A percentile compares a stretch with the other conserved stretches of the same genome.
phyloP scores from a whole-genome alignment of 768 basidiomycete species.

The Hygrocybe coccinea region DNA sequence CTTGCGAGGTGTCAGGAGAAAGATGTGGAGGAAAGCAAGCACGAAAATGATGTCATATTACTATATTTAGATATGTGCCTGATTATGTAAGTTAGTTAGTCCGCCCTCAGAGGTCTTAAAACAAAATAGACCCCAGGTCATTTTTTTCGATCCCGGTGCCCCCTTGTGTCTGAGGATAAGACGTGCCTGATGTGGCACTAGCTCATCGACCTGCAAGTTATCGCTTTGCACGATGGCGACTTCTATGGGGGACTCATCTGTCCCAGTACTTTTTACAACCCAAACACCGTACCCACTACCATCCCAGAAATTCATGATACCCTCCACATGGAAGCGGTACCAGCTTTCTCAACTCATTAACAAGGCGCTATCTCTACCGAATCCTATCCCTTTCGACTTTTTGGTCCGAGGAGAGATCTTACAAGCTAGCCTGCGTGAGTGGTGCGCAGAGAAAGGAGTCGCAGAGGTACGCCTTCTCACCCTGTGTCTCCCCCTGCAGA shows the following conservation, averaged over 20 bases:
- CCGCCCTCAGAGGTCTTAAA: neutral
- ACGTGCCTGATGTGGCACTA: too few relatives aligned
- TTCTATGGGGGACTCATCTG: constrained; percentile 21
- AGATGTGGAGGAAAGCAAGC: too few relatives aligned
- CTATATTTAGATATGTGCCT: constrained; percentile 15
- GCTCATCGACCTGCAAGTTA: neutral
- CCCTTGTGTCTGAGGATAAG: too few relatives aligned
- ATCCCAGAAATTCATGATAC: constrained; percentile 88
- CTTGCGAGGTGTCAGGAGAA: too few relatives aligned
- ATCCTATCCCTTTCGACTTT: constrained; percentile 90
- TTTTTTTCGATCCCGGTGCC: constrained; percentile 9
- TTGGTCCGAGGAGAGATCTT: constrained; percentile 80
- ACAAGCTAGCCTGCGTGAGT: constrained; percentile 63
- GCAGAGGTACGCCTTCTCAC: constrained; percentile 66
- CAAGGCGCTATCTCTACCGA: constrained; percentile 73
- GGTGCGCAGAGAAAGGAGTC: constrained; percentile 64
- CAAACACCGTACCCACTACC: constrained; percentile 70
- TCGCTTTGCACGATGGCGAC: neutral
- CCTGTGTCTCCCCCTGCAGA: too few relatives aligned
- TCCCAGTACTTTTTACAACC: constrained; percentile 69
- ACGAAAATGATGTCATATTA: constrained; percentile 9
- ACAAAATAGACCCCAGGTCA: constrained; percentile 16
- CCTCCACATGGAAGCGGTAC: constrained; percentile 85
- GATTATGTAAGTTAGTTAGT: constrained; percentile 16
- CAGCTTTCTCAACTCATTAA: constrained; percentile 97